Percentiles rank a stretch among this genome's conserved stretches.
These are phyloP conservation scores for Botrytis byssoidea DNA, from an alignment of 2,329 filamentous ascomycete genomes.

Conservation along the genomic window DNA sequence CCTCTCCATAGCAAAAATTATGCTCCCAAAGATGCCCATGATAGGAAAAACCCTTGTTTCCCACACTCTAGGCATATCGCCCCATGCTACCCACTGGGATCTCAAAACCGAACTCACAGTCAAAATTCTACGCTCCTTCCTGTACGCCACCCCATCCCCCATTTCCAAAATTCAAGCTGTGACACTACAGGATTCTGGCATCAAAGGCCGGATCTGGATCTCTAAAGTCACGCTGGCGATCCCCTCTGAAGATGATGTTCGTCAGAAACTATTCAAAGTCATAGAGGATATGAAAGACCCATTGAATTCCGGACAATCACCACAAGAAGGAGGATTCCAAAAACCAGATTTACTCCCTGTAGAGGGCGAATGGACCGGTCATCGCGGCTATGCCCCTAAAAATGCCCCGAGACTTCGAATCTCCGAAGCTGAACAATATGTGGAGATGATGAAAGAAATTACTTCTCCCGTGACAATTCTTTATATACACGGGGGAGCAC, in stretches of 20 bases:
- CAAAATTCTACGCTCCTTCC: slow-evolving; percentile 64
- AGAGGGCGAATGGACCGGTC: slow-evolving; percentile 76
- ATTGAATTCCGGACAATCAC: slow-evolving; percentile 23
- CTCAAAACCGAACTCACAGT: slow-evolving; percentile 72
- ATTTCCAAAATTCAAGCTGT: slow-evolving; percentile 62
- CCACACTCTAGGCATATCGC: slow-evolving; percentile 66
- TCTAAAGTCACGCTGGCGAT: slow-evolving; percentile 64
- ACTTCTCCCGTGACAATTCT: slow-evolving; percentile 62
- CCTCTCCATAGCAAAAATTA: slow-evolving; percentile 30
- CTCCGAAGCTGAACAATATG: slow-evolving; percentile 63
- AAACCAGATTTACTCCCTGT: slow-evolving; percentile 56
- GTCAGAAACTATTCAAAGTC: slow-evolving; percentile 55
- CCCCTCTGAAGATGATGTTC: slow-evolving; percentile 55
- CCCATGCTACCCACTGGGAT: slow-evolving; percentile 73
- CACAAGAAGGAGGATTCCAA: slow-evolving; percentile 34
- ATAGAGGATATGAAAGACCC: slow-evolving; percentile 55
- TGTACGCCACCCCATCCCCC: slow-evolving; percentile 42
- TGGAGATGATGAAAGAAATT: slow-evolving; percentile 64
- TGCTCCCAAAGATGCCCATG: slow-evolving; percentile 57
- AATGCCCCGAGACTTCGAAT: slow-evolving; percentile 54
- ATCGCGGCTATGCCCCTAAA: slow-evolving; percentile 53
- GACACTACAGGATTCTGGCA: slow-evolving; percentile 59
- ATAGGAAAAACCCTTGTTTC: slow-evolving; percentile 59
- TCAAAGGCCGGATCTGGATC: slow-evolving; percentile 82
- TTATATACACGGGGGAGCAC: slow-evolving; percentile 75